Conservation (phyloP, 306 rosid genomes). For the Begonia fuchsioides region DNA sequence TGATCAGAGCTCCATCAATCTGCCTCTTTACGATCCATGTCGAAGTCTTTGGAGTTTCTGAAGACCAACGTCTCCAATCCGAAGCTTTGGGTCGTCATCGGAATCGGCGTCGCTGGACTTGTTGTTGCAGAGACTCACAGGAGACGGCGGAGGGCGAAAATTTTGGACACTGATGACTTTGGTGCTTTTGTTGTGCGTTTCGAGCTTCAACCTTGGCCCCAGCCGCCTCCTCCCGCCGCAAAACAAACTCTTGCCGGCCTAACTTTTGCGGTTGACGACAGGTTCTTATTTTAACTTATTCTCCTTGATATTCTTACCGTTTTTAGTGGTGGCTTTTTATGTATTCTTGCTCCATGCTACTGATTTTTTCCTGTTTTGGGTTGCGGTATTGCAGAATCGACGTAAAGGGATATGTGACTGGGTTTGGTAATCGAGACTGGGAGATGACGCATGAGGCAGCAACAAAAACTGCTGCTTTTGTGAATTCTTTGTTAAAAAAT, state of each 20-base stretch:
- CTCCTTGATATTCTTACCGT: conserved; percentile 4
- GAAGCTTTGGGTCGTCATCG: conserved; percentile 44
- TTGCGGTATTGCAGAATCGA: conserved; percentile 49
- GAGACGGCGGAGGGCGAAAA: conserved; percentile 10
- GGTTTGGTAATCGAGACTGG: conserved; percentile 71
- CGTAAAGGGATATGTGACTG: conserved; percentile 51
- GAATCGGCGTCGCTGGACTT: conserved; percentile 42
- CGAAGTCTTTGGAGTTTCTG: conserved; percentile 24
- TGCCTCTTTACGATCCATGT: conserved; percentile 24
- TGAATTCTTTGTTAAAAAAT: conserved; percentile 34
- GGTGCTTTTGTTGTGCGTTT: conserved; percentile 49
- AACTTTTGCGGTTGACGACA: conserved; percentile 49
- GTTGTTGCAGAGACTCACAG: conserved; percentile 36
- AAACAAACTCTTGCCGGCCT: conserved; percentile 26
- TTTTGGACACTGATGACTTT: conserved; percentile 16
- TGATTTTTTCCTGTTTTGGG: neutral
- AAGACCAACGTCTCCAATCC: conserved; percentile 44
- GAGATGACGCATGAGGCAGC: conserved; percentile 41
- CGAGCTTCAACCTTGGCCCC: conserved; percentile 49
- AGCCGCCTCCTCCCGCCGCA: conserved; percentile 48
- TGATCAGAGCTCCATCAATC: neutral
- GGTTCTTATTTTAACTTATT: conserved; percentile 19
- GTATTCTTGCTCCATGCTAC: neutral
- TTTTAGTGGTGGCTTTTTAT: neutral
- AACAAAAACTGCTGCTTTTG: conserved; percentile 36